Base-by-base conservation (phyloP, 148 eudicot genomes). In the Camellia granthamiana region DNA sequence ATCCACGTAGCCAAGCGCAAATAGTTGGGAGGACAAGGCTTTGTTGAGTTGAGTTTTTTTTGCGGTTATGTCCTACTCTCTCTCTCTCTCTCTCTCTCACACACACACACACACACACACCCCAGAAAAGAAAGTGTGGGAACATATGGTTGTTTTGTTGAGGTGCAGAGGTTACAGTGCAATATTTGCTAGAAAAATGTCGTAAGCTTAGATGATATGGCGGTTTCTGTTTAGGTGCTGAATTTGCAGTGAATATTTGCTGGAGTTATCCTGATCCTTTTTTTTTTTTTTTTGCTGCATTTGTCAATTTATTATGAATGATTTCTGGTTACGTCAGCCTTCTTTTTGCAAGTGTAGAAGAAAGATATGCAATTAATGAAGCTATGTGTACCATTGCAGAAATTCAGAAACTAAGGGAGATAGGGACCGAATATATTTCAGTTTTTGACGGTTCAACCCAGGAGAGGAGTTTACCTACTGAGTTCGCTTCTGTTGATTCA, bases 351-450 rank as follows among this genome's bases (percentile, higher is more conserved):
- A 19, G 42, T 19, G 18, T 30, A 52, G 23, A 5, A 9, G 2
- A 3, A 9, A 4, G 43, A 66, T 21, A 23, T 30, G n/a, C n/a
- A 44, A 78, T 44, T 67, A 74, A 74, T 77, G 18, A 56, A 66
- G 14, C 69, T 55, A 44, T 12, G 15, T 61, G 73, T 38, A 42
- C 42, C 63, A 59, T n/a, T 86, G 80, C 97, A 95, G 97, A 95
- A 82, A 52, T 95, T 80, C 90, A 85, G 83, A 89, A 87, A 83
- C 86, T 95, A 51, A 88, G 83, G 84, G 96, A 90, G 81, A 87
- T 93, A 60, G 92, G 95, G 59, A 84, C 80, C 73, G 90, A 90
- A 60, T 84, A 83, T 49, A 69, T 11, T 54, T 77, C 83, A 15
- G 74, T 86, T 58, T 83, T 77, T 59, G 87, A 86, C 59, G 86